These are phyloP conservation scores for Lactarius trivialis DNA, from an alignment of 768 basidiomycete genomes.

Conservation along the genomic window DNA sequence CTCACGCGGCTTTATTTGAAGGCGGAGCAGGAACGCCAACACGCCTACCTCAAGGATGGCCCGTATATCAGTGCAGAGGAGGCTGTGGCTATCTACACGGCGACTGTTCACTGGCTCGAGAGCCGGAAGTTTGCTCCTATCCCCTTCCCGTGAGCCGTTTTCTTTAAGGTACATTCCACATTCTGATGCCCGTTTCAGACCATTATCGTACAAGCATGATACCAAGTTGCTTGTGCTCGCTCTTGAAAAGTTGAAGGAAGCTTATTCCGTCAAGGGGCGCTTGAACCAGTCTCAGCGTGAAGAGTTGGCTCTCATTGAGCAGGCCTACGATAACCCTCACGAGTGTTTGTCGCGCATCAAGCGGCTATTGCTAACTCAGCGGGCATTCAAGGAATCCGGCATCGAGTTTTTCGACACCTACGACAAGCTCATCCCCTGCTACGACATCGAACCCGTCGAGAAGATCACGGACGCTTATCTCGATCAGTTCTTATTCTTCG, in stretches of 20 bases:
- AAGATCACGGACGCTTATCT: constrained; percentile 99
- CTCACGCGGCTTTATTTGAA: constrained; percentile 96
- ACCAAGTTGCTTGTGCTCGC: constrained; percentile 96
- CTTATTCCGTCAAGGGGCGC: constrained; percentile 95
- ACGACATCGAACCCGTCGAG: constrained; percentile 98
- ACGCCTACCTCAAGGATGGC: constrained; percentile 97
- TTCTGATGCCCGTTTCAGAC: constrained; percentile 37
- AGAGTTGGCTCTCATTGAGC: constrained; percentile 95
- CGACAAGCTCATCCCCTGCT: constrained; percentile 97
- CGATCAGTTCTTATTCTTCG: constrained; percentile 98
- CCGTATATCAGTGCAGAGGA: constrained; percentile 99
- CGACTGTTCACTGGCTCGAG: constrained; percentile 98
- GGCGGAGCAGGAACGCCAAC: constrained; percentile 98
- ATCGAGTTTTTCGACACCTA: constrained; percentile 98
- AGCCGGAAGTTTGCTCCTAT: constrained; percentile 97
- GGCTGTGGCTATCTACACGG: constrained; percentile 97
- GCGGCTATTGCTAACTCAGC: constrained; percentile 90
- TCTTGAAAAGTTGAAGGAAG: constrained; percentile 97
- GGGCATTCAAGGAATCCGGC: constrained; percentile 97
- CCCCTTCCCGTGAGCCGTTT: constrained; percentile 77
- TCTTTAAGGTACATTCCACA: neutral
- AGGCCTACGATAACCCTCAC: constrained; percentile 99
- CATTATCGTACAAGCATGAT: constrained; percentile 97
- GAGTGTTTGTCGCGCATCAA: constrained; percentile 99
- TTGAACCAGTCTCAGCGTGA: constrained; percentile 98